A percentile compares a stretch with the other conserved stretches of the same genome.
These are phyloP conservation scores for Russula ochroleuca DNA, from an alignment of 768 basidiomycete species.

Conservation along the genomic window DNA sequence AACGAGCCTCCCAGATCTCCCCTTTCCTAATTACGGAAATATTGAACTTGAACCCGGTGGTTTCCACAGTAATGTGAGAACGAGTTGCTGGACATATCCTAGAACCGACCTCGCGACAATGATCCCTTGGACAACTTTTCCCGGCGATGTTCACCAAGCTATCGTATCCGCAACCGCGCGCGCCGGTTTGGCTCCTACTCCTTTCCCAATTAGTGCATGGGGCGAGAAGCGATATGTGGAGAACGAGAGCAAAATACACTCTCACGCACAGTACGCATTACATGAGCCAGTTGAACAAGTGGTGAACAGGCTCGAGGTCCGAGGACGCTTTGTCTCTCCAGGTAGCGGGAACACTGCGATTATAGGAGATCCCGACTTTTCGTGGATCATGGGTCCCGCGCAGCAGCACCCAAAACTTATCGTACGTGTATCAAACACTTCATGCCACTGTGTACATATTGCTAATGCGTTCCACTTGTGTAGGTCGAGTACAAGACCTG, in stretches of 20 bases:
- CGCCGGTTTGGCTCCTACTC: not conserved
- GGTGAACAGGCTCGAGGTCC: not conserved
- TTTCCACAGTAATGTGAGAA: not conserved
- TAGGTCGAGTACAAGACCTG: not conserved
- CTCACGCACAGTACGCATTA: not conserved
- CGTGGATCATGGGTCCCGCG: not conserved
- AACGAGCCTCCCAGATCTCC: not conserved
- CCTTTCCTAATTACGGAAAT: not conserved
- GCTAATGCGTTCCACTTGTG: not conserved
- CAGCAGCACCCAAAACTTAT: not conserved
- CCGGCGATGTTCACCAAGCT: not conserved
- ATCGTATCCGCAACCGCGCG: not conserved
- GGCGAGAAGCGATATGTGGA: not conserved
- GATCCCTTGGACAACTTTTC: not conserved
- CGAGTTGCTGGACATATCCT: not conserved
- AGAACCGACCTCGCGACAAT: not conserved
- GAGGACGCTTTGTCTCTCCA: not conserved
- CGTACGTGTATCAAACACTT: no score
- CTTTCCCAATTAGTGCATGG: not conserved
- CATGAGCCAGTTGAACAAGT: not conserved
- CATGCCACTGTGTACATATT: not conserved
- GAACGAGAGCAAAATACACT: not conserved
- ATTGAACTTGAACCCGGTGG: not conserved
- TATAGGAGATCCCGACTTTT: not conserved
- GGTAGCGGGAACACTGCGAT: not conserved